Evolutionary conservation across 2,329 filamentous ascomycete genomes (phyloP).

Genomic region (Eurotiales sp.): DNA sequence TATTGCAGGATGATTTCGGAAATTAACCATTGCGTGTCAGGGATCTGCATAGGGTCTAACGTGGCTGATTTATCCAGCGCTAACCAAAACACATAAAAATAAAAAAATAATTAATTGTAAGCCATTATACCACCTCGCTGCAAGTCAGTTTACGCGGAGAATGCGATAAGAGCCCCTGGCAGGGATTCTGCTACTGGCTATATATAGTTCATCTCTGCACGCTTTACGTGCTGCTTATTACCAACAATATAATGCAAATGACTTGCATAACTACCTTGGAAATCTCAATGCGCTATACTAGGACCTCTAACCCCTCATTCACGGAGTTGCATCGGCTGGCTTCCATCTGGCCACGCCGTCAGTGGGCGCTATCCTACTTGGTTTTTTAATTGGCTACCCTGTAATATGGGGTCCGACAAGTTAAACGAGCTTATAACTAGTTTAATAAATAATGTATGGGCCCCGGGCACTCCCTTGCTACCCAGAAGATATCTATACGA

Average conservation of each 20-base stretch:
- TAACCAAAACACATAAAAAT: too few species aligned
- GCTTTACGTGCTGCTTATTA: neutral
- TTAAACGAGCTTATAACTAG: neutral
- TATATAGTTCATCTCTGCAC: neutral
- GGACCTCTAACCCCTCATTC: neutral
- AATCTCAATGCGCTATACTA: neutral
- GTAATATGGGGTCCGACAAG: too few species aligned
- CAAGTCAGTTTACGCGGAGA: neutral
- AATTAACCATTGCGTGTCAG: slow-evolving; percentile 1
- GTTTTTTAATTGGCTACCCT: neutral
- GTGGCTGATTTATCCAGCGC: neutral
- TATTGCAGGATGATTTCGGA: neutral
- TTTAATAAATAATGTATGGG: too few species aligned
- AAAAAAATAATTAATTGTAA: too few species aligned
- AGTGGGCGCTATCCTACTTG: neutral
- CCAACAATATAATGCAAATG: neutral
- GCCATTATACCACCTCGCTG: neutral
- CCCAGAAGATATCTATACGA: too few species aligned
- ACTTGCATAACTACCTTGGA: neutral
- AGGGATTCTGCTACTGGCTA: neutral
- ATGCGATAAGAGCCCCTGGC: neutral
- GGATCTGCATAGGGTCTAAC: neutral
- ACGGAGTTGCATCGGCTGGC: neutral
- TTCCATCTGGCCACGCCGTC: neutral
- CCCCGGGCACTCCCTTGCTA: too few species aligned